phyloP scores from a whole-genome alignment of 345 rosid genomes.

The Aegle marmelos region DNA sequence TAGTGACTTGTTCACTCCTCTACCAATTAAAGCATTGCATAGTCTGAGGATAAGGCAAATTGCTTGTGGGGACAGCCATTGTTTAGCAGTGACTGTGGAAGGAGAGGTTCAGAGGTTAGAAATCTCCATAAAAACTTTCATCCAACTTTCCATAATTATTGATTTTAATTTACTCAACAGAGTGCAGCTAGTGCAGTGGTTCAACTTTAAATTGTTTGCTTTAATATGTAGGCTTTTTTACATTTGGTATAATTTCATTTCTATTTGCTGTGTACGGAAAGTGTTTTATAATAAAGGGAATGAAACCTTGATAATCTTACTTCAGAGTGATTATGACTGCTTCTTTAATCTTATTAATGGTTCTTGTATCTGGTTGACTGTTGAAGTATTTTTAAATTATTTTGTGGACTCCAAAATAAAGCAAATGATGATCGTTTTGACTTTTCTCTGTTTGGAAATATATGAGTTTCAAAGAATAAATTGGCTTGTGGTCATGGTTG shows the following conservation, averaged over 20 bases:
- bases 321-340: neutral
- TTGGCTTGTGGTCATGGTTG: neutral
- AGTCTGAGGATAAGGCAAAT: constrained; percentile 84
- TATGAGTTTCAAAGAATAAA: neutral
- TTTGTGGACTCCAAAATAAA: neutral
- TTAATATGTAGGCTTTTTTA: neutral
- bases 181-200: neutral
- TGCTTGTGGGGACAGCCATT: constrained; percentile 99
- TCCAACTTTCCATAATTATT: neutral
- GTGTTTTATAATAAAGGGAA: neutral
- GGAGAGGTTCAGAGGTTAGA: constrained; percentile 89
- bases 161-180: neutral
- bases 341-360: neutral
- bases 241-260: neutral
- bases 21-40: constrained; percentile 74
- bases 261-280: neutral
- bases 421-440: neutral
- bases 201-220: neutral
- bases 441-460: neutral
- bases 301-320: neutral
- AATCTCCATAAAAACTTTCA: neutral
- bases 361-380: neutral
- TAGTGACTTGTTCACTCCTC: constrained; percentile 88
- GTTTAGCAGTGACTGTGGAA: constrained; percentile 87
- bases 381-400: neutral